Evolutionary conservation across 2,329 filamentous ascomycete genomes (phyloP).

Genomic region (Saccharata proteae): DNA sequence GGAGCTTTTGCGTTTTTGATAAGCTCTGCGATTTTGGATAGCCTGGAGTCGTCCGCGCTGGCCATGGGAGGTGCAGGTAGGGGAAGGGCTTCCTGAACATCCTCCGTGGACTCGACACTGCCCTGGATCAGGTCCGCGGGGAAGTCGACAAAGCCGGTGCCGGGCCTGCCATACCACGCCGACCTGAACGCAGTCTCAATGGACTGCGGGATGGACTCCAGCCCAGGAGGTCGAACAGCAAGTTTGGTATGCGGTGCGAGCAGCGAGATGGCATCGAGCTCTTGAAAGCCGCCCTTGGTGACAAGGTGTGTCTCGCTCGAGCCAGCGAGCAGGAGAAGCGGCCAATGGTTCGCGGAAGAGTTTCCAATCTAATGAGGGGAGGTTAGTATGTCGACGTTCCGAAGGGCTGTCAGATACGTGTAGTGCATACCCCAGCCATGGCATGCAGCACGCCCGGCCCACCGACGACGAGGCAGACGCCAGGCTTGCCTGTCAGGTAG

Average conservation of each 20-base stretch:
- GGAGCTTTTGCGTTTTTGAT: slow-evolving; percentile 38
- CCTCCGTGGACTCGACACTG: slow-evolving; percentile 11
- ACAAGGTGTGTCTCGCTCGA: slow-evolving; percentile 40
- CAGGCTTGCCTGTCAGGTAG: slow-evolving; percentile 44
- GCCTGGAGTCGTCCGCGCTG: slow-evolving; percentile 32
- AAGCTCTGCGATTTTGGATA: slow-evolving; percentile 31
- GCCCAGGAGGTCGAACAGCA: slow-evolving; percentile 31
- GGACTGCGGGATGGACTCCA: slow-evolving; percentile 34
- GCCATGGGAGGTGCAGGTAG: slow-evolving; percentile 30
- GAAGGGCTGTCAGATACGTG: slow-evolving; percentile 7
- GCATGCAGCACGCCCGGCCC: slow-evolving; percentile 47
- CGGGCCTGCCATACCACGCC: slow-evolving; percentile 43
- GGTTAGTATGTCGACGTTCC: slow-evolving; percentile 3
- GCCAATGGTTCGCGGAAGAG: slow-evolving; percentile 42
- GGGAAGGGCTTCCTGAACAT: slow-evolving; percentile 8
- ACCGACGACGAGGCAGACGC: slow-evolving; percentile 47
- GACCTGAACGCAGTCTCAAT: slow-evolving; percentile 41
- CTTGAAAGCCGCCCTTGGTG: slow-evolving; percentile 45
- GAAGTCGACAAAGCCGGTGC: slow-evolving; percentile 42
- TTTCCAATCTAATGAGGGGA: slow-evolving; percentile 31
- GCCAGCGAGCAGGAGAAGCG: slow-evolving; percentile 42
- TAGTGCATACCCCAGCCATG: slow-evolving; percentile 39
- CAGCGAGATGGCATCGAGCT: slow-evolving; percentile 43
- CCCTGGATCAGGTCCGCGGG: slow-evolving; percentile 44
- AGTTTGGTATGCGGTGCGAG: slow-evolving; percentile 43